Evolutionary conservation across 257 asterid genomes (phyloP).

Genomic region (Solanum chilense): DNA sequence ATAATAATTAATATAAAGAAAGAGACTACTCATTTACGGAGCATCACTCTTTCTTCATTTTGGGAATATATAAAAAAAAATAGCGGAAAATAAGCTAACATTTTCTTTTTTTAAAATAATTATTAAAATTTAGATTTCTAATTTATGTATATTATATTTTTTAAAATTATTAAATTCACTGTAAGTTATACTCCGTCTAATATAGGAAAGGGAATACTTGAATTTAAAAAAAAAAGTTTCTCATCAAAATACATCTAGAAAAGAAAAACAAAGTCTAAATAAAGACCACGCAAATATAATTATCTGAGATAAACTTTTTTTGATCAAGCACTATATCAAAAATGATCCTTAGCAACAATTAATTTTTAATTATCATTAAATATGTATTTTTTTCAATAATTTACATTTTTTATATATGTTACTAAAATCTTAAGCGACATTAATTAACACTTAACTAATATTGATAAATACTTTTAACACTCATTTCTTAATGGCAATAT

Average conservation of each 20-base stretch:
- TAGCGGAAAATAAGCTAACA: fast-evolving
- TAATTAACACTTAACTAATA: no score
- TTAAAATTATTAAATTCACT: background rate
- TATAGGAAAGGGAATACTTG: background rate
- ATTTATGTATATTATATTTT: background rate
- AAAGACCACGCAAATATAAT: background rate
- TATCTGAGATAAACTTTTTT: background rate
- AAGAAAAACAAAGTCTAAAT: background rate
- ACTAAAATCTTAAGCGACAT: no score
- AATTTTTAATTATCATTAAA: no score
- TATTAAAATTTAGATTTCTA: background rate
- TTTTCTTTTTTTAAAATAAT: background rate
- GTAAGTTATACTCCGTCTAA: background rate
- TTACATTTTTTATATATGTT: no score
- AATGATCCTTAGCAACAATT: no score
- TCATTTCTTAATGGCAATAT: no score
- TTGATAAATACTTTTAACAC: no score
- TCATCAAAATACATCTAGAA: background rate
- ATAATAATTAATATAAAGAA: background rate
- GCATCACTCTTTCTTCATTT: background rate
- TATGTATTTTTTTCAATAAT: fast-evolving
- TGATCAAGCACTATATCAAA: background rate
- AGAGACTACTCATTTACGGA: background rate
- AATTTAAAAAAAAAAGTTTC: background rate
- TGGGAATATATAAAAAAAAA: background rate